Evolutionary conservation across 768 basidiomycete species (phyloP).

Genomic region (Exsudoporus frostii): DNA sequence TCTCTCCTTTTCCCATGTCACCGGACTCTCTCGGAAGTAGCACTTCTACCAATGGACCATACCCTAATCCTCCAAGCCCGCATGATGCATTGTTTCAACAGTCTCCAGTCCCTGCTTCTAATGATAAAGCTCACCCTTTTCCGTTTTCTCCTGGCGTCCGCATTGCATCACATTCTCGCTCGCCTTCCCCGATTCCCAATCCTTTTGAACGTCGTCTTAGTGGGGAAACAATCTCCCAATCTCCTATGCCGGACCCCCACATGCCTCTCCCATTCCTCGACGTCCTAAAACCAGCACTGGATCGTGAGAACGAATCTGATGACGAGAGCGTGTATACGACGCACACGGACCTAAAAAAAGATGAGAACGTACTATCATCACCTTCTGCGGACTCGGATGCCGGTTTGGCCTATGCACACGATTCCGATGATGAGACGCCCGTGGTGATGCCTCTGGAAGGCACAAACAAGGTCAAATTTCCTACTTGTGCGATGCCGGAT

Average conservation of each 20-base stretch:
- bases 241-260: conserved; percentile 20
- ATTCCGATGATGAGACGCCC: conserved; percentile 33
- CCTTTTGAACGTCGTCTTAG: conserved; percentile 88
- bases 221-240: conserved; percentile 47
- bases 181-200: conserved; percentile 70
- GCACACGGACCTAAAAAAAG: conserved; percentile 26
- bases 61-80: conserved; percentile 21
- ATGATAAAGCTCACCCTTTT: conserved; percentile 18
- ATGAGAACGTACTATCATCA: conserved; percentile 16
- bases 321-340: conserved; percentile 35
- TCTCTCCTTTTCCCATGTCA: conserved; percentile 30
- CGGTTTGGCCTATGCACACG: conserved; percentile 38
- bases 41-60: conserved; percentile 14
- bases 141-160: conserved; percentile 22
- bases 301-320: conserved; percentile 28
- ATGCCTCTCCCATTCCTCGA: conserved; percentile 56
- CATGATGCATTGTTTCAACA: conserved; percentile 10
- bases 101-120: conserved; percentile 2
- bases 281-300: conserved; percentile 39
- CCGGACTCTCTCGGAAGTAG: conserved; percentile 20
- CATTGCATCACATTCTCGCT: conserved; percentile 29
- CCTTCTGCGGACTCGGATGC: conserved; percentile 30
- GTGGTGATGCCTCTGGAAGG: conserved; percentile 27
- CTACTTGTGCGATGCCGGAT: conserved; percentile 23
- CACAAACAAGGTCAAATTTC: conserved; percentile 34